Base-by-base conservation (phyloP, 768 basidiomycete species). In the Termitomyces sp. region DNA sequence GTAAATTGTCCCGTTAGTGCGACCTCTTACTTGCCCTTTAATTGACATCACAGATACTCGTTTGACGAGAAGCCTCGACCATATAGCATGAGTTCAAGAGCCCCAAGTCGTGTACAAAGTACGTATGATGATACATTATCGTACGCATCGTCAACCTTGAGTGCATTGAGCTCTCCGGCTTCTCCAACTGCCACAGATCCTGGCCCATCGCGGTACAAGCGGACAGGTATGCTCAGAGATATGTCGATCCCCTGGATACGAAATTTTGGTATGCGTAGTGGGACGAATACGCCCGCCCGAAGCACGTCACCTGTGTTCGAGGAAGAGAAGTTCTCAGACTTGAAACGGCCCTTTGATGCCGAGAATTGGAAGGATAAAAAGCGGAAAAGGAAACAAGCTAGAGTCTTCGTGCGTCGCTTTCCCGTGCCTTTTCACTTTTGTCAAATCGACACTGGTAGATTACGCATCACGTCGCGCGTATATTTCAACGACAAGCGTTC, bases 401-500 rank as follows among this genome's bases (percentile, higher is more conserved):
- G 91, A 68, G 79, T 91, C 54, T 92, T 82, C 66, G 90, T 90
- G 64, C 4, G 60, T 57, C 5, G 11, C 62, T 84, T 26, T 51
- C 21, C 19, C 5, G 28, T 11, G 14, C 45, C 53, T 30, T 6
- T 10, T 35, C 40, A 53, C 15, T 17, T 26, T 51, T 42, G 3
- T 4, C 28, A 40, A 37, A 51, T 35, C 12, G 41, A 42, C 8
- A 21, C n/a, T 54, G 14, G 43, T 45, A 90, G 88, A 90, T 90
- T 57, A 90, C 88, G 22, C 84, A 84, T 51, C 90, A 93, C 60
- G 86, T 93, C 28, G 90, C 90, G 2, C 85, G 87, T 55, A 86
- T 93, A 55, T 78, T 91, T 30, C 82, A 83, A 60, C 77, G 92
- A 34, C 90, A 95, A 65, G 87, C 88, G 54, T 94, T 94, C 70